Conservation (phyloP, 257 asterid species). For the Solanum habrochaites region DNA sequence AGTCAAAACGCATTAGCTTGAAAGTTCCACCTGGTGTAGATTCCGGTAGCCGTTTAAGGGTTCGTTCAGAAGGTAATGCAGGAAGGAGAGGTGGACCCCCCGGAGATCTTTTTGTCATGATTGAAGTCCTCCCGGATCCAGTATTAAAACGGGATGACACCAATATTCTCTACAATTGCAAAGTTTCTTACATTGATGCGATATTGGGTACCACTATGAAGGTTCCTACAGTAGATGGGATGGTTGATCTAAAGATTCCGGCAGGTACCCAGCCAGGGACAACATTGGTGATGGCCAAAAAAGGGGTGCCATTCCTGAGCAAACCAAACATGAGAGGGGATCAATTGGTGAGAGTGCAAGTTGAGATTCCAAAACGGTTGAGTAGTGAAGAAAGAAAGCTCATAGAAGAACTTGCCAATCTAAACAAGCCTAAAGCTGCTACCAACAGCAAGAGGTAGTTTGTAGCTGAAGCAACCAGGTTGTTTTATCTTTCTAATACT, state of each 20-base stretch:
- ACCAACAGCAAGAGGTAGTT: conserved; percentile 44
- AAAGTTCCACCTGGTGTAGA: conserved; percentile 95
- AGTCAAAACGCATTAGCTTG: conserved; percentile 86
- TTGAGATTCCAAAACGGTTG: conserved; percentile 89
- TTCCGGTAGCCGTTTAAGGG: conserved; percentile 79
- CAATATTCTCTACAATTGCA: conserved; percentile 75
- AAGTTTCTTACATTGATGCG: conserved; percentile 82
- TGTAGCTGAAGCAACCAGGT: background rate
- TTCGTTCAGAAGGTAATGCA: conserved; percentile 83
- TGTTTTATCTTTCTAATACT: background rate
- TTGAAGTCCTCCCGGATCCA: conserved; percentile 71
- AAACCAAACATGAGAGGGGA: conserved; percentile 86
- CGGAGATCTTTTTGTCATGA: conserved; percentile 77
- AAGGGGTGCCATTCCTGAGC: conserved; percentile 72
- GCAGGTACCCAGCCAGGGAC: conserved; percentile 94
- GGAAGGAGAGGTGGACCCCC: conserved; percentile 92
- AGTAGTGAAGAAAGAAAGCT: conserved; percentile 91
- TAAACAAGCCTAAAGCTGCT: conserved; percentile 61
- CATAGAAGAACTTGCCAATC: conserved; percentile 68
- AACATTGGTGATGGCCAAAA: conserved; percentile 84
- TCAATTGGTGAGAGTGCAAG: conserved; percentile 91
- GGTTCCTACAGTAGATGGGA: conserved; percentile 92
- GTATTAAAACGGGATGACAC: conserved; percentile 80
- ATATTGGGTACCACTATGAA: conserved; percentile 71
- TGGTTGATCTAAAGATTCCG: conserved; percentile 79